Conservation (phyloP, 192 early-diverging fungal genomes). For the Coemansia sp. region DNA sequence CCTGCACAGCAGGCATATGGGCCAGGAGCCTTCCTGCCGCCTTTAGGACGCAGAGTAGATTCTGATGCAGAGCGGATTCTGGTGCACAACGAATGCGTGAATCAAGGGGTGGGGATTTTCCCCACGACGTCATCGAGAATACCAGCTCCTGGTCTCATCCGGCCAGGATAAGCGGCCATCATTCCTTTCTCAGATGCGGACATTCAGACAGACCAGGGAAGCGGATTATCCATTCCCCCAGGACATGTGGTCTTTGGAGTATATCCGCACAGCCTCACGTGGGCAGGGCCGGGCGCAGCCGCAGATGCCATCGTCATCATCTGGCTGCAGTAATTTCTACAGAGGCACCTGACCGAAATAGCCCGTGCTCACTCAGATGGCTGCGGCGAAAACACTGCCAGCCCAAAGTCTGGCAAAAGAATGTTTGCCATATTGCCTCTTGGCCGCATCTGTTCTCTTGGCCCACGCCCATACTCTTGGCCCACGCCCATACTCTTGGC, state of each 20-base stretch:
- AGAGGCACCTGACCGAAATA: constrained; percentile 1
- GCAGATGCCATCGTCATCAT: not conserved
- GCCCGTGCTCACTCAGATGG: not conserved
- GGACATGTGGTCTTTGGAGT: constrained; percentile 6
- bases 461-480: not conserved
- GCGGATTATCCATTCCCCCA: not conserved
- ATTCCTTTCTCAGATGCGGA: not conserved
- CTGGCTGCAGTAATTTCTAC: constrained; percentile 7
- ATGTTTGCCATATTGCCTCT: not conserved
- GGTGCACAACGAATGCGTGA: not conserved
- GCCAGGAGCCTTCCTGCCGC: not conserved
- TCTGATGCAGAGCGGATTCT: not conserved
- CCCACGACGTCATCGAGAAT: constrained; percentile 1
- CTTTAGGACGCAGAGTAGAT: not conserved
- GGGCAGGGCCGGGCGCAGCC: not conserved
- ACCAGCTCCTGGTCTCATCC: not conserved
- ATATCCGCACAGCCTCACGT: constrained; percentile 2
- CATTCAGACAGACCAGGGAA: not conserved
- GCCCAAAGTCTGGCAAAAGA: not conserved
- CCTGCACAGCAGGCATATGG: not conserved
- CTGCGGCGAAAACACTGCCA: not conserved
- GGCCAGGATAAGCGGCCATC: not conserved
- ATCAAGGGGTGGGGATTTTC: not conserved
- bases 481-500: not conserved
- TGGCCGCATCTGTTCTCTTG: too few relatives aligned